These are phyloP conservation scores for Prunus persica DNA, from an alignment of 306 rosid species.

Conservation along the genomic window DNA sequence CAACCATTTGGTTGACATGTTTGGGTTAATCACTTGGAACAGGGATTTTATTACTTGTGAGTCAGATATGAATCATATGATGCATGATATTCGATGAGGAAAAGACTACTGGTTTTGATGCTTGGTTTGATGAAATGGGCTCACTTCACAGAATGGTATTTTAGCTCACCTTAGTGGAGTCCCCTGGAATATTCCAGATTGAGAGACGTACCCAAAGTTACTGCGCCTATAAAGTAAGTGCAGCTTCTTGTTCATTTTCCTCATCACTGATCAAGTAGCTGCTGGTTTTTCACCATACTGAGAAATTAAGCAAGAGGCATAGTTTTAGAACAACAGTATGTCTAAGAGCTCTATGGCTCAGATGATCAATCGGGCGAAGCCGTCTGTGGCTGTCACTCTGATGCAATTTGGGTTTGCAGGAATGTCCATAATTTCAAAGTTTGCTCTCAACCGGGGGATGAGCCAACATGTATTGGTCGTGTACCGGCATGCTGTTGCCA, in stretches of 20 bases:
- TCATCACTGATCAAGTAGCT: neutral
- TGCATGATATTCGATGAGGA: neutral
- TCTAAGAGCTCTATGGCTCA: conserved; percentile 11
- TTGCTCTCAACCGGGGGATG: conserved; percentile 47
- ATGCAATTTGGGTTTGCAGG: conserved; percentile 55
- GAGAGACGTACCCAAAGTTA: neutral
- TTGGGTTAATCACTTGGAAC: neutral
- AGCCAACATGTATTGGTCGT: conserved; percentile 45
- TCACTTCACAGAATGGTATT: neutral
- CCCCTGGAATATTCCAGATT: conserved; percentile 5
- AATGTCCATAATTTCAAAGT: conserved; percentile 33
- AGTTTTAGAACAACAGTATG: neutral
- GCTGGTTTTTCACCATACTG: neutral
- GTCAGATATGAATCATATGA: conserved; percentile 9
- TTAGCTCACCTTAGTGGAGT: conserved; percentile 14
- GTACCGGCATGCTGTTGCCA: conserved; percentile 46
- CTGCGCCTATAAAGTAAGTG: conserved; percentile 16
- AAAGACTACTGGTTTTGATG: neutral
- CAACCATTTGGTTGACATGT: neutral
- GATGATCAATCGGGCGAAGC: conserved; percentile 25
- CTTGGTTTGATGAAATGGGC: neutral
- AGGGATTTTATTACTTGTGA: neutral
- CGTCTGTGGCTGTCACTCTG: conserved; percentile 33
- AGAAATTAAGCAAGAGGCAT: neutral
- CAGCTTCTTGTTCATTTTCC: neutral